Evolutionary conservation across 805 yeast species (phyloP).

Genomic region (Wickerhamiella bombiphila): DNA sequence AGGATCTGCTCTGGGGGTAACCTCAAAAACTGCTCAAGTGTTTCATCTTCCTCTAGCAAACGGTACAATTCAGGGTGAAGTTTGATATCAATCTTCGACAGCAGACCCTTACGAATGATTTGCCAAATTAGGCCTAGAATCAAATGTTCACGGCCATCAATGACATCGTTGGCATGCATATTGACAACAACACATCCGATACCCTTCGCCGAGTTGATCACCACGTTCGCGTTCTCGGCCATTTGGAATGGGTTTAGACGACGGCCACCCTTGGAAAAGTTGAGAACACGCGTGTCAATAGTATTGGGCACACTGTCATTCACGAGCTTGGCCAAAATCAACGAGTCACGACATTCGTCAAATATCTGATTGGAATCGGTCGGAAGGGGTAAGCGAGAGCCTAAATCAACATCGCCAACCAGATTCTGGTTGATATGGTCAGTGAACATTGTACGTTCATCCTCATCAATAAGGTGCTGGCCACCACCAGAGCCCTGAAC

Average conservation of each 20-base stretch:
- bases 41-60: conserved; percentile 88
- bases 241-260: conserved; percentile 83
- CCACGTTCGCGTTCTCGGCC: conserved; percentile 94
- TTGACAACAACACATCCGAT: conserved; percentile 97
- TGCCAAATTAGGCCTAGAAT: conserved; percentile 96
- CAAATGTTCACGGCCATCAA: conserved; percentile 92
- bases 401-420: conserved; percentile 77
- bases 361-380: conserved; percentile 88
- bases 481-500: conserved; percentile 85
- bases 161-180: conserved; percentile 93
- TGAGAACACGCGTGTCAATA: conserved; percentile 92
- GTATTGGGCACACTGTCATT: conserved; percentile 98
- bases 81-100: conserved; percentile 90
- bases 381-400: conserved; percentile 76
- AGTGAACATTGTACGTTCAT: conserved; percentile 90
- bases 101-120: conserved; percentile 88
- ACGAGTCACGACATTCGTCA: conserved; percentile 93
- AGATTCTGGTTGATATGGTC: conserved; percentile 87
- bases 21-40: conserved; percentile 89
- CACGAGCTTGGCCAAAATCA: conserved; percentile 80
- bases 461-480: conserved; percentile 92
- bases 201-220: conserved; percentile 95
- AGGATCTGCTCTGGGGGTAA: conserved; percentile 95
- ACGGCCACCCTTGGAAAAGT: conserved; percentile 70
- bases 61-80: conserved; percentile 93